Conservation (phyloP, 2,329 filamentous ascomycete species). For the Sarocladium kiliense region DNA sequence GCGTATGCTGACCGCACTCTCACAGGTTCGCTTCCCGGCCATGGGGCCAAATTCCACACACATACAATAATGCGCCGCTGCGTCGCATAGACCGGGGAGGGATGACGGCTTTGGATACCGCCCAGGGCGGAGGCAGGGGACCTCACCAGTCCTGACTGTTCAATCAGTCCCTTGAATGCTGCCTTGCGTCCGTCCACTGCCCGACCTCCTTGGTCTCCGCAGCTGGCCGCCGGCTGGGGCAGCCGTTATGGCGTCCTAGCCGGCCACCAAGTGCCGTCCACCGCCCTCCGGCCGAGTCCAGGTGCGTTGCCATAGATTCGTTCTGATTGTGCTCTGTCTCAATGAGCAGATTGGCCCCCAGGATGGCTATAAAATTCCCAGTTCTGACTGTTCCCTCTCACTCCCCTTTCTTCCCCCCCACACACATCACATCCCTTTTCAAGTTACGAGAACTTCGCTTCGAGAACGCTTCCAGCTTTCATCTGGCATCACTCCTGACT, state of each 20-base stretch:
- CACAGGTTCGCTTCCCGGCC: too few relatives aligned
- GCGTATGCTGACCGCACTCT: too few relatives aligned
- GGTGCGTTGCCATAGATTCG: not conserved
- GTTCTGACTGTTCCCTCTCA: not conserved
- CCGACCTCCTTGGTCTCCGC: not conserved
- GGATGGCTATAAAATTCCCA: not conserved
- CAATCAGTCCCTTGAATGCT: not conserved
- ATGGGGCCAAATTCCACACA: too few relatives aligned
- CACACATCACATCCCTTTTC: not conserved
- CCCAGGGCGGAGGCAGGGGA: not conserved
- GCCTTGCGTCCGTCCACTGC: not conserved
- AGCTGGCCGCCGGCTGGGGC: not conserved
- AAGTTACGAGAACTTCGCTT: not conserved
- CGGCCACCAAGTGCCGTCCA: too few relatives aligned
- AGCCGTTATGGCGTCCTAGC: not conserved
- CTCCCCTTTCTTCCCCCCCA: not conserved
- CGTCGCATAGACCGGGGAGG: not conserved
- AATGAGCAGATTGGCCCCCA: not conserved
- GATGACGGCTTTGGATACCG: not conserved
- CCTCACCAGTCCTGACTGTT: not conserved
- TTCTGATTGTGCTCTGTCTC: not conserved
- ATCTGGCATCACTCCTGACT: not conserved
- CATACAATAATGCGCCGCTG: too few relatives aligned
- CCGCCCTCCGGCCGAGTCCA: not conserved
- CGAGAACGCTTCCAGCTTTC: not conserved